These are phyloP conservation scores for Panaeolus cyanescens DNA, from an alignment of 768 basidiomycete species.

Conservation along the genomic window DNA sequence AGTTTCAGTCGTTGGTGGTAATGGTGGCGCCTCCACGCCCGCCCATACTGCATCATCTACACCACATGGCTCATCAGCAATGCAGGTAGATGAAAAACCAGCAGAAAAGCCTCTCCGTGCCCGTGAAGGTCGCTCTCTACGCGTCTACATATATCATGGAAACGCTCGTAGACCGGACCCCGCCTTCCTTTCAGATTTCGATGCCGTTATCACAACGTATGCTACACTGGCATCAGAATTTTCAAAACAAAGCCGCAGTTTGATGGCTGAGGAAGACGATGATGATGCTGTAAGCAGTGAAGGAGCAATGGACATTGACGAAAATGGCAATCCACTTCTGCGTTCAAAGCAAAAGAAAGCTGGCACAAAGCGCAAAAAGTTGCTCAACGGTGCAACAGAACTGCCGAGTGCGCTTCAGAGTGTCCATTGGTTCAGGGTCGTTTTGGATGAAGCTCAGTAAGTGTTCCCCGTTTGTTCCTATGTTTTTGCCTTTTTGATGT, in stretches of 20 bases:
- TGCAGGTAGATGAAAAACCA: conserved; percentile 31
- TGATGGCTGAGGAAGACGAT: conserved; percentile 61
- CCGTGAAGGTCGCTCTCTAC: conserved; percentile 56
- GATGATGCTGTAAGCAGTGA: conserved; percentile 75
- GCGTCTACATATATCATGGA: conserved; percentile 96
- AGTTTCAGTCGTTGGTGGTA: conserved; percentile 82
- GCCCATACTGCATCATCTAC: conserved; percentile 36
- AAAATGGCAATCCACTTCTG: conserved; percentile 61
- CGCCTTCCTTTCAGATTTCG: conserved; percentile 88
- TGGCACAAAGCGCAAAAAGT: conserved; percentile 67
- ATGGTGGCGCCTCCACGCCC: conserved; percentile 44
- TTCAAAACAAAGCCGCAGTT: conserved; percentile 81
- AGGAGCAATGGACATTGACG: conserved; percentile 63
- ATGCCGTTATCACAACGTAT: conserved; percentile 97
- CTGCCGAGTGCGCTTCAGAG: conserved; percentile 85
- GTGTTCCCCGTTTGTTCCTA: conserved; percentile 32
- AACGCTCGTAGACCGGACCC: conserved; percentile 85
- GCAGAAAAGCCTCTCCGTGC: conserved; percentile 35
- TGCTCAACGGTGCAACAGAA: conserved; percentile 39
- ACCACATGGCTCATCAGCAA: conserved; percentile 32
- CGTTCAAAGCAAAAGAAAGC: conserved; percentile 70
- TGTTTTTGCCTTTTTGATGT: conserved; percentile 5
- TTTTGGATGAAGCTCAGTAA: conserved; percentile 94
- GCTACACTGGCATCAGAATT: conserved; percentile 94
- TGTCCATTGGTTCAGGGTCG: conserved; percentile 95